phyloP scores from a whole-genome alignment of 2,329 filamentous ascomycete genomes.

The Fonsecaea monophora region DNA sequence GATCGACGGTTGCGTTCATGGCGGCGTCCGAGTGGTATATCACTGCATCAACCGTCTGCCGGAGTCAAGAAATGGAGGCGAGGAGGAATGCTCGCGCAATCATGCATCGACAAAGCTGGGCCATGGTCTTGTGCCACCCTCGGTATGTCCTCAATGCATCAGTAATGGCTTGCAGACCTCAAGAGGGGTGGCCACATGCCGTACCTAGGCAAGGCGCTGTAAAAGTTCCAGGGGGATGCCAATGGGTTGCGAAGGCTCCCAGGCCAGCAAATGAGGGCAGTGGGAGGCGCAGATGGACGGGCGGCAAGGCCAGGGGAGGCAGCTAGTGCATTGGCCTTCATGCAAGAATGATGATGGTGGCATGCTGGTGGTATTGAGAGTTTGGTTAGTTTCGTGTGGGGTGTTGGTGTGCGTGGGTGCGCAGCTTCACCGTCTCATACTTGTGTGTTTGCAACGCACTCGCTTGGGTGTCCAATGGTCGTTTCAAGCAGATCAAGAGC shows the following conservation, averaged over 20 bases:
- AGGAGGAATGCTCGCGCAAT: constrained; percentile 1
- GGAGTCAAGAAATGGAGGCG: background rate
- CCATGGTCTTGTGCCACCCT: background rate
- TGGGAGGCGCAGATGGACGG: constrained; percentile 9
- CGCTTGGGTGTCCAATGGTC: constrained; percentile 10
- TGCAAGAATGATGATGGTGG: constrained; percentile 16
- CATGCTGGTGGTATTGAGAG: constrained; percentile 10
- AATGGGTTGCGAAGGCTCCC: constrained; percentile 2
- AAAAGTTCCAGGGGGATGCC: constrained; percentile 2
- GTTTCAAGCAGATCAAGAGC: background rate
- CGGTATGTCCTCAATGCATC: background rate
- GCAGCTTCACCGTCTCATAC: constrained; percentile 1
- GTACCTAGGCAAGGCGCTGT: constrained; percentile 12
- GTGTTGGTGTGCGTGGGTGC: constrained; percentile 1
- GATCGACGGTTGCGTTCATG: constrained; percentile 25
- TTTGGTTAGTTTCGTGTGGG: constrained; percentile 19
- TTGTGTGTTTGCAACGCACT: background rate
- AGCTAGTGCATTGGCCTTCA: constrained; percentile 15
- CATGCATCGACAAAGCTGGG: background rate
- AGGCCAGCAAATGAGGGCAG: constrained; percentile 10
- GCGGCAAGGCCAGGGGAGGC: constrained; percentile 8
- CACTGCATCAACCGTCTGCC: background rate
- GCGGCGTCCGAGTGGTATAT: constrained; percentile 16
- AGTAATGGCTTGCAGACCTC: background rate
- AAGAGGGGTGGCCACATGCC: background rate